Base-by-base conservation (phyloP, 176 grass and related monocot species). In the Calamus simplicifolius region DNA sequence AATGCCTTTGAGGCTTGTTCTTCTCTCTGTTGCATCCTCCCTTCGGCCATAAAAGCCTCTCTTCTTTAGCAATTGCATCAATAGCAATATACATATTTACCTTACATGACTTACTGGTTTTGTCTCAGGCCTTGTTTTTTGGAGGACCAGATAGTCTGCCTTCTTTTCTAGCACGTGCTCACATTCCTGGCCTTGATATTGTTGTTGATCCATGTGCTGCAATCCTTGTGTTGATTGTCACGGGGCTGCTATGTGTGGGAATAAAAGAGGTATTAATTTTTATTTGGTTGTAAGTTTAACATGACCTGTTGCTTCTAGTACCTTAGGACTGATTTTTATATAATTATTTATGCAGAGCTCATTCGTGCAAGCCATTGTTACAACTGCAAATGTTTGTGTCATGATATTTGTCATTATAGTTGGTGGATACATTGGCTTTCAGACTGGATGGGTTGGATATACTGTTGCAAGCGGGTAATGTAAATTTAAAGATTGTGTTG, bases 391-490 rank as follows among this genome's bases (percentile, higher is more conserved):
- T 89, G 84, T 76, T 26, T 85, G 84, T 74, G 93, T 98, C 62
- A 82, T 98, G 87, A 38, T 92, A 80, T 98, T 98, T 78, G 87
- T 98, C 58, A 85, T 98, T 73, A 59, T 92, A 57, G 93, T 67
- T 74, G 87, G 87, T 61, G 77, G 79, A 49, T 98, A 88, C 68
- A 80, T 92, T 50, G 93, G 93, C 62, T 92, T 88, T 68, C 77
- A 88, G 60, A 88, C 77, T 61, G 93, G 93, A 78, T 98, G 93
- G 93, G 81, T 80, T 3, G 93, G 87, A 62, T 98, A 98, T 70
- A 85, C 75, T 52, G 78, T 88, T 67, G 66, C 83, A 57, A 58
- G 66, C 0, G 93, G 93, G 93, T 98, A 88, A 78, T 67, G 51
- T 56, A n/a, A 75, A 23, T 35, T 60, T 16, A 68, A 38, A 50